A percentile compares a stretch with the other conserved stretches of the same genome.
phyloP scores from a whole-genome alignment of 1,139 yeast genomes.

The Yamadazyma kanchanaburiensis region DNA sequence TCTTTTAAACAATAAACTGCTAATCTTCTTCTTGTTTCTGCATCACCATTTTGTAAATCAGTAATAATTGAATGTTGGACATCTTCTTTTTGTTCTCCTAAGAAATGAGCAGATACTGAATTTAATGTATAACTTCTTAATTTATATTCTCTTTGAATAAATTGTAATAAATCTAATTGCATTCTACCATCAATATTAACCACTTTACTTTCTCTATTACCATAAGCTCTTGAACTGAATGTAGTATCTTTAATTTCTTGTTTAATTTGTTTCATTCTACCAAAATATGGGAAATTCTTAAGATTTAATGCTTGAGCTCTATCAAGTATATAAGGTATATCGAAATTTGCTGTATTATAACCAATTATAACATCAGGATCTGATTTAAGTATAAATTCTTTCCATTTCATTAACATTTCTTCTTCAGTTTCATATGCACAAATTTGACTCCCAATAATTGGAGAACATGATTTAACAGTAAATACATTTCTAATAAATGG shows the following conservation, averaged over 20 bases:
- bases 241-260: conserved; percentile 81
- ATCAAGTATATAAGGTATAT: conserved; percentile 86
- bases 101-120: conserved; percentile 90
- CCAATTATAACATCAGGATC: conserved; percentile 98
- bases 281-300: conserved; percentile 77
- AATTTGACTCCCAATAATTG: conserved; percentile 92
- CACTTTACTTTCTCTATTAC: conserved; percentile 89
- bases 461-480: conserved; percentile 86
- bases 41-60: conserved; percentile 86
- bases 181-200: conserved; percentile 94
- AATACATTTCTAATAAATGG: conserved; percentile 95
- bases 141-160: conserved; percentile 91
- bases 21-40: conserved; percentile 88
- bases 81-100: conserved; percentile 96
- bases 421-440: conserved; percentile 71
- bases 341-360: conserved; percentile 91
- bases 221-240: conserved; percentile 94
- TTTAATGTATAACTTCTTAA: conserved; percentile 91
- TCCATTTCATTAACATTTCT: conserved; percentile 84
- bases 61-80: conserved; percentile 97
- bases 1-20: conserved; percentile 98
- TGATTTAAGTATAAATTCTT: conserved; percentile 71
- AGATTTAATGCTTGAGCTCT: conserved; percentile 76
- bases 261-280: conserved; percentile 62
- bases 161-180: conserved; percentile 91